Conservation (phyloP, 805 yeast genomes). For the Yamadazyma endophytica region DNA sequence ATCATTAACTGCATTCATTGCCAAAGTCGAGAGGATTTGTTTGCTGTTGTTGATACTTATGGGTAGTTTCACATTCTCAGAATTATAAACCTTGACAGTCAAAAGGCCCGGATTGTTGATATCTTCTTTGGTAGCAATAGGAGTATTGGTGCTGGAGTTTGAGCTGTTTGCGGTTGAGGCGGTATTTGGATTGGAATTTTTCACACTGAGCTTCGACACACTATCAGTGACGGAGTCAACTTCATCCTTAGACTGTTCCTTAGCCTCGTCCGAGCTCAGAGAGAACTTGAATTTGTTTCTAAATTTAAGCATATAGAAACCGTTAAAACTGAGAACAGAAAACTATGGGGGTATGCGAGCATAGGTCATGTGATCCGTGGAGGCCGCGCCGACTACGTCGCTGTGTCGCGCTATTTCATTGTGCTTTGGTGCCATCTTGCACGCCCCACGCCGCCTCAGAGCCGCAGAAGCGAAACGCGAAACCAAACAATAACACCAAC, state of each 20-base stretch:
- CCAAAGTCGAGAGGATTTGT: conserved; percentile 59
- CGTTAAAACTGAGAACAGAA: too few relatives aligned
- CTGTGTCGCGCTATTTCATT: too few relatives aligned
- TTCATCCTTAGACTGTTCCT: too few relatives aligned
- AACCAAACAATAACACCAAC: too few relatives aligned
- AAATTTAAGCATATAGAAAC: conserved; percentile 23
- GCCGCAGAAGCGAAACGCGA: too few relatives aligned
- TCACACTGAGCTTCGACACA: not conserved
- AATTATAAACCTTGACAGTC: conserved; percentile 72
- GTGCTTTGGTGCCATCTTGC: too few relatives aligned
- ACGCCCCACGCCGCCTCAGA: too few relatives aligned
- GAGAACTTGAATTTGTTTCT: conserved; percentile 26
- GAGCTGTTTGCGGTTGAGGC: conserved; percentile 2
- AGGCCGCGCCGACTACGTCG: too few relatives aligned
- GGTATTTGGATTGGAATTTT: too few relatives aligned
- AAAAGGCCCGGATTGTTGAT: conserved; percentile 58
- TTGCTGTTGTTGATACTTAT: conserved; percentile 63
- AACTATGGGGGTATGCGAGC: too few relatives aligned
- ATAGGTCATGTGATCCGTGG: too few relatives aligned
- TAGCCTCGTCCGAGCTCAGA: conserved; percentile 9
- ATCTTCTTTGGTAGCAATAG: not conserved
- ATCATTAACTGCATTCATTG: conserved; percentile 45
- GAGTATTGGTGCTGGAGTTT: conserved; percentile 2
- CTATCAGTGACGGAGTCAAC: not conserved
- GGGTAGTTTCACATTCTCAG: conserved; percentile 66